Base-by-base conservation (phyloP, 192 early-diverging fungal genomes). In the Lobosporangium transversale region DNA sequence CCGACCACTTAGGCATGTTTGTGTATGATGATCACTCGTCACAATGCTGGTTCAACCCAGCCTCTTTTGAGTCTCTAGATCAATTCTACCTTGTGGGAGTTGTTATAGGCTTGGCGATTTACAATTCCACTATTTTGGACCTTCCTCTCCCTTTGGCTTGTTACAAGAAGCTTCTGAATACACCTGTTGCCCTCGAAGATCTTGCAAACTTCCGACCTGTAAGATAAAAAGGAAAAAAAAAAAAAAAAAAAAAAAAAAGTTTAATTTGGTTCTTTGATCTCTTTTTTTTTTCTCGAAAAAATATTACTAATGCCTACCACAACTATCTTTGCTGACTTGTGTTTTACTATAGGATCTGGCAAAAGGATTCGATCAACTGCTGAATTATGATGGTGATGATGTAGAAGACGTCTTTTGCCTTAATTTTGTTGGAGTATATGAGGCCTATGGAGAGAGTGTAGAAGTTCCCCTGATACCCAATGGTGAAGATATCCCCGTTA, bases 121-220 rank as follows among this genome's bases (percentile, higher is more conserved):
- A 97, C 70, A 96, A 98, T 76, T 93, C 92, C 20, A 96, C 90
- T 24, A 96, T 98, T 66, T 80, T 98, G 20, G 95, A 97, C 68
- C 82, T 97, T 18, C 93, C 92, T 21, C 73, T 94, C 35, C 91
- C 92, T 10, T 74, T 90, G 48, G 89, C 91, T 9, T 89, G 88
- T 47, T 98, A 95, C 66, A 98, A 98, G 78, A 97, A 97, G 69
- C 81, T 98, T 14, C 82, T 98, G 53, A 88, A 90, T 40, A 70
- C 85, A 42, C 85, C 87, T 33, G 89, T 92, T 53, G 87, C 81
- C 57, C 75, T 97, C 17, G 85, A 91, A 7, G 97, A 98, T 79
- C 81, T 98, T 23, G 82, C 83, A 14, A 80, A 86, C 24, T 90
- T 98, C 60, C 81, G 89, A 35, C 92, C 92, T 1, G 80, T 81